These are phyloP conservation scores for Tausonia pullulans DNA, from an alignment of 1,284 basidiomycete species.

Conservation along the genomic window DNA sequence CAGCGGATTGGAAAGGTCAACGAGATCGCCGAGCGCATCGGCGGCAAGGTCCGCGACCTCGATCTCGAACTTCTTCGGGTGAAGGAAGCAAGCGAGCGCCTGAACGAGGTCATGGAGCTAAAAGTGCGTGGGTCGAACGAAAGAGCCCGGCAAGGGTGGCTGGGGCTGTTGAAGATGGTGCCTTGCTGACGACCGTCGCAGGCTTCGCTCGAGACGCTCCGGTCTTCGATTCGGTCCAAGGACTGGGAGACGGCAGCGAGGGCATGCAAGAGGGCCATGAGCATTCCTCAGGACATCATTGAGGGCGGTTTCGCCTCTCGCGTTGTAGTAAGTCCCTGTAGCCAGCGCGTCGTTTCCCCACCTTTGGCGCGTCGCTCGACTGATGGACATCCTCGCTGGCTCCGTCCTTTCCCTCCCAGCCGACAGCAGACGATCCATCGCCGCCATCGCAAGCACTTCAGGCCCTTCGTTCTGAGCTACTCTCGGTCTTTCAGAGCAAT, in stretches of 20 bases:
- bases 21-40: slow-evolving; percentile 76
- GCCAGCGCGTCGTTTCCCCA: neutral
- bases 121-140: slow-evolving; percentile 45
- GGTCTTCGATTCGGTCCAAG: slow-evolving; percentile 62
- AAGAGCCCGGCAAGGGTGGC: neutral
- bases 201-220: slow-evolving; percentile 67
- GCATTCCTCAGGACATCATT: slow-evolving; percentile 62
- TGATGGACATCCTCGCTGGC: neutral
- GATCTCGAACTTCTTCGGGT: slow-evolving; percentile 87
- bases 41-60: slow-evolving; percentile 70
- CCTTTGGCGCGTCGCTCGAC: neutral
- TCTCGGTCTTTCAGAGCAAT: slow-evolving; percentile 62
- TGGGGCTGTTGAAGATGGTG: neutral
- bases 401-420: slow-evolving; percentile 42
- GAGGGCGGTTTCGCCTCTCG: slow-evolving; percentile 74
- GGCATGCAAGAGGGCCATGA: slow-evolving; percentile 81
- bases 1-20: slow-evolving; percentile 32
- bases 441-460: slow-evolving; percentile 75
- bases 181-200: slow-evolving; percentile 27
- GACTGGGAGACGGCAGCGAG: slow-evolving; percentile 94
- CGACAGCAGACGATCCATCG: slow-evolving; percentile 73
- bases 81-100: slow-evolving; percentile 69
- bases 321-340: slow-evolving; percentile 55
- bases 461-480: slow-evolving; percentile 58
- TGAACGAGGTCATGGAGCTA: slow-evolving; percentile 76